These are phyloP conservation scores for Capsicum rhomboideum DNA, from an alignment of 257 asterid species.

Conservation along the genomic window DNA sequence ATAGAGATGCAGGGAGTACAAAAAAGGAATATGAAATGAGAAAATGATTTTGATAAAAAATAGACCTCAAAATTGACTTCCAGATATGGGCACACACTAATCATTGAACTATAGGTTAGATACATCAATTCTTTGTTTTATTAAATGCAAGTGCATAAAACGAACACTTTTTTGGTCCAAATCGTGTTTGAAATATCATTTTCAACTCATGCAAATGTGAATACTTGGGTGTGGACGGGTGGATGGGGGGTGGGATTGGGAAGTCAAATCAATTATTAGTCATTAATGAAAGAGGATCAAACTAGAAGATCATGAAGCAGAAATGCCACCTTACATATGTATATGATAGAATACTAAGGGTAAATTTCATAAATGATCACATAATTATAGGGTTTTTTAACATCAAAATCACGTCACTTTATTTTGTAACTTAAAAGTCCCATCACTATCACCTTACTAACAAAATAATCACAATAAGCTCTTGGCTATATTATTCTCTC, in stretches of 20 bases:
- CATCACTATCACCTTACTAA: too few species aligned
- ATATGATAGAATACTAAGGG: neutral
- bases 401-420: too few species aligned
- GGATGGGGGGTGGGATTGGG: neutral
- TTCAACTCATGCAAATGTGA: neutral
- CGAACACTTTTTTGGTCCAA: neutral
- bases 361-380: neutral
- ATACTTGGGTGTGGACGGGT: neutral
- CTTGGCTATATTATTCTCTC: neutral
- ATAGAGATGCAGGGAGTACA: too few species aligned
- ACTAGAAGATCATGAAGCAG: neutral
- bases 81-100: neutral
- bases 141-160: neutral
- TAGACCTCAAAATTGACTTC: neutral
- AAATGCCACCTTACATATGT: neutral
- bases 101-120: neutral
- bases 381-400: neutral
- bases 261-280: neutral
- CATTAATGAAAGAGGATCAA: neutral
- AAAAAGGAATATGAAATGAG: neutral
- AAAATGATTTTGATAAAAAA: neutral
- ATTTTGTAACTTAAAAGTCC: too few species aligned
- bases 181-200: neutral
- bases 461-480: too few species aligned
- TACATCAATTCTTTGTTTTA: neutral